Conservation (phyloP, 2,329 filamentous ascomycete genomes). For the Aspergillus nomiae region DNA sequence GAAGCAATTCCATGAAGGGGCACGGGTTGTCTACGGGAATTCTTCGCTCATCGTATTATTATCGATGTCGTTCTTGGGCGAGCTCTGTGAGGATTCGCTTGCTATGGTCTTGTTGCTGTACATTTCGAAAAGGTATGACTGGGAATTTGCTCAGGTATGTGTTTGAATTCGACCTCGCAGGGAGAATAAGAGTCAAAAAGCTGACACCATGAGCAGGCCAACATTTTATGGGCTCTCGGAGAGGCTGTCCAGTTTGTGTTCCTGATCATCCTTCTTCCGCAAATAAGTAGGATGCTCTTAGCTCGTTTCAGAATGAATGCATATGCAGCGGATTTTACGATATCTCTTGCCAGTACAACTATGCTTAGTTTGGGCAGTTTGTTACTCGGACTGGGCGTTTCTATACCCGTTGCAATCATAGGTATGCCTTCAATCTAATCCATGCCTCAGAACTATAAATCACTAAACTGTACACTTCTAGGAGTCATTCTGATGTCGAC, state of each 20-base stretch:
- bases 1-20: not conserved
- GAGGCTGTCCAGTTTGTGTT: not conserved
- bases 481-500: not conserved
- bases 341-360: not conserved
- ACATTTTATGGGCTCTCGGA: not conserved
- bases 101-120: not conserved
- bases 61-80: not conserved
- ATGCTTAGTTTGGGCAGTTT: not conserved
- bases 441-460: not conserved
- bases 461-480: not conserved
- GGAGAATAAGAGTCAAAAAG: not conserved
- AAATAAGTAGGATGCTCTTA: not conserved
- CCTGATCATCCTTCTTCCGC: not conserved
- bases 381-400: not conserved
- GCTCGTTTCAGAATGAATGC: not conserved
- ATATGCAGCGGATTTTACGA: not conserved
- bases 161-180: not conserved
- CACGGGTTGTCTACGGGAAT: not conserved
- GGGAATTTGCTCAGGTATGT: not conserved
- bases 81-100: slow-evolving; percentile 3
- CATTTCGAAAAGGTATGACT: not conserved
- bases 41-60: not conserved
- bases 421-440: not conserved
- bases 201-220: not conserved
- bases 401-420: not conserved